Evolutionary conservation across 2,329 filamentous ascomycete genomes (phyloP).

Genomic region (Leptographium galeiforme): DNA sequence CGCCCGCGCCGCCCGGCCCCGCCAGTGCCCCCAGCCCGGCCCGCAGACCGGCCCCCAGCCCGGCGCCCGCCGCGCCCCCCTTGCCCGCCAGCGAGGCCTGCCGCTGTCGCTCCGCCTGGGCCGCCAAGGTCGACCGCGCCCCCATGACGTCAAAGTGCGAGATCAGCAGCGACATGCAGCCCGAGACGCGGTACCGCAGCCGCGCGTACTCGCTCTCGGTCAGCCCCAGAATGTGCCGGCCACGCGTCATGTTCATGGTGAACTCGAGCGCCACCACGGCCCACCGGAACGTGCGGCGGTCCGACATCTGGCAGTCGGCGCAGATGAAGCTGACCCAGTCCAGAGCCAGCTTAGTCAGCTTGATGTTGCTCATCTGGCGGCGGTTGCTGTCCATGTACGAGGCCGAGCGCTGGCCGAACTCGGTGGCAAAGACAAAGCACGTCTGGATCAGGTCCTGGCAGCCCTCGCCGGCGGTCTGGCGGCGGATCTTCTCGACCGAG

Average conservation of each 20-base stretch:
- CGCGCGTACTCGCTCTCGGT: slow-evolving; percentile 76
- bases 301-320: slow-evolving; percentile 87
- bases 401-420: slow-evolving; percentile 89
- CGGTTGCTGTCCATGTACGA: slow-evolving; percentile 93
- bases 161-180: slow-evolving; percentile 93
- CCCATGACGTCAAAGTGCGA: slow-evolving; percentile 99
- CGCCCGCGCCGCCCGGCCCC: too few relatives aligned
- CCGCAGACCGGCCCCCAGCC: background rate
- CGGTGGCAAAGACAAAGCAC: slow-evolving; percentile 96
- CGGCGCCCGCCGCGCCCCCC: background rate
- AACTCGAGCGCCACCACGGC: slow-evolving; percentile 91
- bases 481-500: slow-evolving; percentile 83
- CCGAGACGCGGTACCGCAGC: slow-evolving; percentile 77
- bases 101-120: slow-evolving; percentile 83
- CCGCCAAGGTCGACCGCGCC: slow-evolving; percentile 80
- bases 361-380: slow-evolving; percentile 92
- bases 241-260: slow-evolving; percentile 92
- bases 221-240: slow-evolving; percentile 82
- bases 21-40: background rate
- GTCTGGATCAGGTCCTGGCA: slow-evolving; percentile 95
- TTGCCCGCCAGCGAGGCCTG: slow-evolving; percentile 47
- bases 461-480: slow-evolving; percentile 69
- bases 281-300: slow-evolving; percentile 95
- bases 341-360: slow-evolving; percentile 80
- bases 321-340: slow-evolving; percentile 98